phyloP scores from a whole-genome alignment of 2,329 filamentous ascomycete genomes.

The Fusarium tupiense region DNA sequence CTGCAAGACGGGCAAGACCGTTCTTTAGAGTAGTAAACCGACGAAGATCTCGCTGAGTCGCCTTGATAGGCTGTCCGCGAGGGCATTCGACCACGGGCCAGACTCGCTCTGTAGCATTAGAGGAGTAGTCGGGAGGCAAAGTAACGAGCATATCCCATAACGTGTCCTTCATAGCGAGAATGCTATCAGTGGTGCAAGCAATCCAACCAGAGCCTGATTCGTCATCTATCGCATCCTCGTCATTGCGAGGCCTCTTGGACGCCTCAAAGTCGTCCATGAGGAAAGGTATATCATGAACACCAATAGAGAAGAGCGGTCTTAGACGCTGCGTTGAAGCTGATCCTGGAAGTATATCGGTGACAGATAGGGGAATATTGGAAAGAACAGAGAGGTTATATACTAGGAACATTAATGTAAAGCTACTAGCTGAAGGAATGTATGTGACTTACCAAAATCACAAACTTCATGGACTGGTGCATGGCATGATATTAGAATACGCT shows the following conservation, averaged over 20 bases:
- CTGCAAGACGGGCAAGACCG: constrained; percentile 64
- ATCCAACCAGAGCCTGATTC: constrained; percentile 78
- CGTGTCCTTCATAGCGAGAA: constrained; percentile 84
- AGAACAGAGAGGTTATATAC: constrained; percentile 96
- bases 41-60: constrained; percentile 88
- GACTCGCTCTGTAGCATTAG: constrained; percentile 66
- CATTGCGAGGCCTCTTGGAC: constrained; percentile 50
- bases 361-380: constrained; percentile 83
- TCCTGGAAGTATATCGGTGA: constrained; percentile 74
- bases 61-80: constrained; percentile 74
- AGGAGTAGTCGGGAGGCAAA: constrained; percentile 72
- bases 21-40: constrained; percentile 77
- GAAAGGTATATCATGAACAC: constrained; percentile 89
- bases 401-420: constrained; percentile 50
- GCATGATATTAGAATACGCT: constrained; percentile 87
- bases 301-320: constrained; percentile 89
- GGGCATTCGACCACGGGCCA: constrained; percentile 82
- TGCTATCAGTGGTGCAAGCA: constrained; percentile 94
- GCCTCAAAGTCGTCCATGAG: constrained; percentile 71
- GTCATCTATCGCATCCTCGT: constrained; percentile 53
- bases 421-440: rapidly evolving
- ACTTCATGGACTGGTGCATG: constrained; percentile 85
- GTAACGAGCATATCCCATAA: constrained; percentile 92
- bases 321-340: constrained; percentile 72
- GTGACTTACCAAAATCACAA: constrained; percentile 83